Evolutionary conservation across 2,329 filamentous ascomycete genomes (phyloP), one percentile per base, ranked within the genome.

Genomic region (Xylariales sp.): DNA sequence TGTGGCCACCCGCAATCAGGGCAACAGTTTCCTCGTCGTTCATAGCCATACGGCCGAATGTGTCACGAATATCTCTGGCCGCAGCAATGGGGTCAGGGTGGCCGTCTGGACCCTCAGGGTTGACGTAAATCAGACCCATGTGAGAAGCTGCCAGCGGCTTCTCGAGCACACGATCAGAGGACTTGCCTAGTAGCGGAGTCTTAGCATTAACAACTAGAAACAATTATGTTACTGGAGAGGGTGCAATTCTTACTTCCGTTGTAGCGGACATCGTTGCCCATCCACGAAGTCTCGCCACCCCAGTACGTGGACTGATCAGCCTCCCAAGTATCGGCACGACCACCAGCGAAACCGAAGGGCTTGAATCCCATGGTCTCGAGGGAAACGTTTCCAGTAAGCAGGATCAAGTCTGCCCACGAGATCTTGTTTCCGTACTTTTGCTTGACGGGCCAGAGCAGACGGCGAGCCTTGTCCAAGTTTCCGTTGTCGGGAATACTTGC

Each of bases 401-500:
- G 70, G 33, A 83, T 60, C 42, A 89, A 64, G 56, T 89, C 85
- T 17, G 84, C 81, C 85, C 85, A 89, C 0, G 85, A 88, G 62
- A 89, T 84, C 70, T 85, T 87, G 71, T 78, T 79, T 59, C 85
- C 85, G 49, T 89, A 89, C 73, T 89, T 89, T 52, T 87, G 83
- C 76, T 89, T 89, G 67, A 89, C 80, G 40, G 85, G 85, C 81
- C 83, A 88, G 29, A 89, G 68, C 40, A 89, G 76, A 46, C 85
- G 83, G 40, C 85, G 84, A 21, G 84, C 85, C 75, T 89, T 89
- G 74, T 89, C 85, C 38, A 89, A 74, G 51, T 71, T 81, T 54
- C 79, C 81, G 49, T 89, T 89, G 65, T 89, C 85, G 29, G 85
- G 85, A 85, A 85, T 89, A 69, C 79, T 80, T 74, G 88, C 88